Conservation (phyloP, 1,139 yeast species). For the Candida freyschussii region DNA sequence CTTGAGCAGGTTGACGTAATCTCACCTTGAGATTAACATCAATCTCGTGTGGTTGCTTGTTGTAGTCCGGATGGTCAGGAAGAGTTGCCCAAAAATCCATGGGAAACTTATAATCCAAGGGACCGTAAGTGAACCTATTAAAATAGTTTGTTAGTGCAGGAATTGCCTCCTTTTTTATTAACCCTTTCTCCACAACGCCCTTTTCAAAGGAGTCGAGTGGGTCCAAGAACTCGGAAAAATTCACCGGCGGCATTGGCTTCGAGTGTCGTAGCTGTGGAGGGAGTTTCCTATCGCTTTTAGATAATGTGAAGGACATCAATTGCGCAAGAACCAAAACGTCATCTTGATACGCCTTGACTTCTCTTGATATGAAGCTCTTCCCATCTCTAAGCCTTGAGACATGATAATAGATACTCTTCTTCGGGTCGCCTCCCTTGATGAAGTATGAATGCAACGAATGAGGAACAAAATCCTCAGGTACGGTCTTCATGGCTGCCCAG, state of each 20-base stretch:
- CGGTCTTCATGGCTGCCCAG: constrained; percentile 54
- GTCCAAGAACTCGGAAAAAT: constrained; percentile 4
- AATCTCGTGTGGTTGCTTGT: constrained; percentile 33
- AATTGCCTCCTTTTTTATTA: constrained; percentile 4
- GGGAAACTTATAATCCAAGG: constrained; percentile 42
- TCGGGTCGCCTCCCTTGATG: constrained; percentile 45
- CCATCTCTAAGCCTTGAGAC: constrained; percentile 59
- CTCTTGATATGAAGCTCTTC: constrained; percentile 55
- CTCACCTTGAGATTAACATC: constrained; percentile 38
- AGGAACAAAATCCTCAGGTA: constrained; percentile 39
- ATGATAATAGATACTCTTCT: constrained; percentile 47
- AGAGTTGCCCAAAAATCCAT: constrained; percentile 31
- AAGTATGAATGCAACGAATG: constrained; percentile 50
- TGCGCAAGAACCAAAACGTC: constrained; percentile 48
- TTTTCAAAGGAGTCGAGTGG: constrained; percentile 11
- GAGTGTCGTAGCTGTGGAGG: constrained; percentile 15
- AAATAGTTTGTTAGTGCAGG: constrained; percentile 7
- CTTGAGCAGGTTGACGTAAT: constrained; percentile 30
- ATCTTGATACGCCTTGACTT: constrained; percentile 51
- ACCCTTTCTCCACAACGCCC: constrained; percentile 11
- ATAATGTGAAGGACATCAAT: constrained; percentile 38
- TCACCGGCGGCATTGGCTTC: constrained; percentile 14
- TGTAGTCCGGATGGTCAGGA: constrained; percentile 17
- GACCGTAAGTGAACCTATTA: constrained; percentile 27
- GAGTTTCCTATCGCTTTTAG: constrained; percentile 8